These are phyloP conservation scores for Lycium ferocissimum DNA, from an alignment of 257 asterid genomes.

Conservation along the genomic window DNA sequence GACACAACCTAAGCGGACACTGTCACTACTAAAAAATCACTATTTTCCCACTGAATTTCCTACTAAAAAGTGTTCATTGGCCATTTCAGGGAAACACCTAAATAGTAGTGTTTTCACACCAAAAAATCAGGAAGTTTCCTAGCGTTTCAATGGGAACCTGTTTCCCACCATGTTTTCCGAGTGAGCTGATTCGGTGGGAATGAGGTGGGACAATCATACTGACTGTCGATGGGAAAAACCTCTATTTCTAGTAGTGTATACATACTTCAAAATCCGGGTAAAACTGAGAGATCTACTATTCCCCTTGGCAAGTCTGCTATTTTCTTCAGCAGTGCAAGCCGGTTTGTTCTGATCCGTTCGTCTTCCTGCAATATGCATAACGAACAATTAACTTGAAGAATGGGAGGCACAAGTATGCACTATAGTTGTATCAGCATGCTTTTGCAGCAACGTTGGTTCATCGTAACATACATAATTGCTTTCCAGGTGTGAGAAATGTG, in stretches of 20 bases:
- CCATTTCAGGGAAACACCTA: too few relatives aligned
- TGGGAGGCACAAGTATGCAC: background rate
- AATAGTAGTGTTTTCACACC: too few relatives aligned
- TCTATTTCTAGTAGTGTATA: too few relatives aligned
- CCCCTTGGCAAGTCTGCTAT: slow-evolving; percentile 91
- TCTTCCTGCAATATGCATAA: slow-evolving; percentile 68
- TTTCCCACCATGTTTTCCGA: too few relatives aligned
- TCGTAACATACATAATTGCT: background rate
- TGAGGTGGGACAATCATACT: too few relatives aligned
- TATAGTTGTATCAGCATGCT: background rate
- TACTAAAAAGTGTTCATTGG: too few relatives aligned
- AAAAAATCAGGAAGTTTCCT: too few relatives aligned
- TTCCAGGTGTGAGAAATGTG: slow-evolving; percentile 7
- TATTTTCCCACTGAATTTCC: too few relatives aligned
- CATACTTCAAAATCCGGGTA: slow-evolving; percentile 58
- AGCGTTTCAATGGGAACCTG: too few relatives aligned
- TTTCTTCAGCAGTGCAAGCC: slow-evolving; percentile 79
- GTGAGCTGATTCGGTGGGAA: too few relatives aligned
- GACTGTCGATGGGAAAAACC: too few relatives aligned
- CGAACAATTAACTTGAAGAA: slow-evolving; percentile 1
- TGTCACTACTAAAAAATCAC: too few relatives aligned
- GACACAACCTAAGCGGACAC: background rate
- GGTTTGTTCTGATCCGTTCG: slow-evolving; percentile 76
- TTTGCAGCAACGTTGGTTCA: background rate
- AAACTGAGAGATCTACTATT: slow-evolving; percentile 83